Evolutionary conservation across 306 rosid genomes (phyloP).

Genomic region (Citrullus colocynthis): DNA sequence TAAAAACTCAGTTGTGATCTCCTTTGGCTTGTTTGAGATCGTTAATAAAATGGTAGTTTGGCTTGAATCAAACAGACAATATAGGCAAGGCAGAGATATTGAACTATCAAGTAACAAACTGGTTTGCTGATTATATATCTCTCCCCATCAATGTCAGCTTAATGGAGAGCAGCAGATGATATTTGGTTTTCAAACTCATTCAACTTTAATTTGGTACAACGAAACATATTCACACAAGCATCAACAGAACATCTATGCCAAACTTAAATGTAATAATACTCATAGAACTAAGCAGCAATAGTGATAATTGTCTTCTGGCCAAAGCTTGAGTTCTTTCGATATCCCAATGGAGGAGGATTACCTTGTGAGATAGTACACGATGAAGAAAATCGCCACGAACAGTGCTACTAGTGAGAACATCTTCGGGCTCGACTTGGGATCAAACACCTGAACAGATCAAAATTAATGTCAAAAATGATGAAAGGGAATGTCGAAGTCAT

Average conservation of each 20-base stretch:
- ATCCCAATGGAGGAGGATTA: neutral
- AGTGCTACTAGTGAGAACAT: constrained; percentile 82
- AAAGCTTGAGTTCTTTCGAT: neutral
- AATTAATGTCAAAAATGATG: neutral
- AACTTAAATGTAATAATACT: neutral
- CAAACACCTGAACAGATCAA: constrained; percentile 53
- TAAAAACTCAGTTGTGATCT: neutral
- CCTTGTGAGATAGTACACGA: constrained; percentile 72
- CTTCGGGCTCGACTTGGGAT: constrained; percentile 81
- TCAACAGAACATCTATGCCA: neutral
- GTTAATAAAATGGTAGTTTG: neutral
- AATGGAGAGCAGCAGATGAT: neutral
- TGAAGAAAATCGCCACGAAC: constrained; percentile 67
- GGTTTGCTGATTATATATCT: neutral
- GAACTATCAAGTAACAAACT: neutral
- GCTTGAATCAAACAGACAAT: neutral
- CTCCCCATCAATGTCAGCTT: neutral
- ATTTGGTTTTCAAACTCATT: neutral
- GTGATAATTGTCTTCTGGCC: neutral
- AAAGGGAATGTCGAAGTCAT: neutral
- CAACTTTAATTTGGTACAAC: neutral
- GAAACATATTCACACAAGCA: neutral
- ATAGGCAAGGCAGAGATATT: neutral
- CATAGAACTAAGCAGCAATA: neutral
- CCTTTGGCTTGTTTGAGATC: neutral